Evolutionary conservation across 495 filamentous ascomycete species (phyloP), one percentile per base, ranked within the genome.

Genomic region (Astrothelium macrocarpum): DNA sequence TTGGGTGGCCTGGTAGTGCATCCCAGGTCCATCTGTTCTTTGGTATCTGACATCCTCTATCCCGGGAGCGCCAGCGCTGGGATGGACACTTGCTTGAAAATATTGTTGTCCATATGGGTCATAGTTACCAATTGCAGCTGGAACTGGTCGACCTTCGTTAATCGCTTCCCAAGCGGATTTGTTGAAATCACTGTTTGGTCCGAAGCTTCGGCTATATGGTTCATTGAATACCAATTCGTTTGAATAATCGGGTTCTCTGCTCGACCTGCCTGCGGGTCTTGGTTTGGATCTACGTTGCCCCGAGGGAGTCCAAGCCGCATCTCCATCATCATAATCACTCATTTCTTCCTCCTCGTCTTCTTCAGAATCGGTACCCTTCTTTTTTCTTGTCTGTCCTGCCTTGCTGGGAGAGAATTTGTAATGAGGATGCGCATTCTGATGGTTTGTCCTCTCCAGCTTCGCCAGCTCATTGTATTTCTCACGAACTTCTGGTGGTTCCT

Each of bases 361-460:
- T 20, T 71, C 70, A 12, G 66, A 64, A 46, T 66, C 66, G 14
- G 71, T 69, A n/a, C 69, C 66, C 63, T 76, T 42, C 74, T 74
- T 67, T 81, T 85, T 60, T 78, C 76, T 65, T 81, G 85, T 63
- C 78, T 85, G 62, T 76, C 77, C 75, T 29, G 86, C 78, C 74
- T 96, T 96, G 59, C 85, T 81, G 1, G 94, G 94, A 42, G 90
- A 87, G 76, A 97, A 98, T 74, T 96, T 97, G 79, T 98, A 98
- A 32, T 87, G 87, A 1, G 94, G 94, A 70, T 95, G 90, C 12
- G 93, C 90, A 49, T 82, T 80, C 59, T 88, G 85, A 71, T 98
- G 94, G 73, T 95, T 96, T 34, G 82, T 78, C 25, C 92, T 84
- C 76, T 98, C 94, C 29, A 90, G 80, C 70, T 82, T 85, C 2